Percentiles rank a stretch among this genome's conserved stretches.
Evolutionary conservation across 2,329 filamentous ascomycete genomes (phyloP).

Genomic region (Cercospora citrullina): DNA sequence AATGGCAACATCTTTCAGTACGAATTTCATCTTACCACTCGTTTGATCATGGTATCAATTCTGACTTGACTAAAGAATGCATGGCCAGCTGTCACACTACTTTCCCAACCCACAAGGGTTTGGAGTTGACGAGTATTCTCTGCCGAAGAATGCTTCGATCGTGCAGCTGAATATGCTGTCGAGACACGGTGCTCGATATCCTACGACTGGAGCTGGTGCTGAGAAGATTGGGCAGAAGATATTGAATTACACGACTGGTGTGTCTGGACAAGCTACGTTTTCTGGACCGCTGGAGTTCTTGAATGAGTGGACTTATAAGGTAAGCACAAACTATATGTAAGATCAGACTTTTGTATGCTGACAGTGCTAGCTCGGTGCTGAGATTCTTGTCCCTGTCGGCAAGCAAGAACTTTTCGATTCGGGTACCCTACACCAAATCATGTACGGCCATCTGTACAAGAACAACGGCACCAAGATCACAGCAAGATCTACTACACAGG

Average conservation of each 20-base stretch:
- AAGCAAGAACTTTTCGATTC: slow-evolving; percentile 62
- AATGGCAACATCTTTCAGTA: slow-evolving; percentile 66
- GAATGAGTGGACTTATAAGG: slow-evolving; percentile 63
- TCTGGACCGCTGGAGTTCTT: slow-evolving; percentile 64
- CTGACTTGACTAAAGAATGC: slow-evolving; percentile 42
- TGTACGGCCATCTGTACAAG: slow-evolving; percentile 67
- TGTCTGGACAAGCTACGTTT: slow-evolving; percentile 47
- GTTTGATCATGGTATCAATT: neutral
- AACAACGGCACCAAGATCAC: slow-evolving; percentile 72
- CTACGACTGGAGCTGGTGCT: slow-evolving; percentile 61
- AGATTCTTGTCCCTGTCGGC: slow-evolving; percentile 71
- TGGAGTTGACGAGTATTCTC: slow-evolving; percentile 69
- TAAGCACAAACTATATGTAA: neutral
- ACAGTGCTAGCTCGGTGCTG: slow-evolving; percentile 57
- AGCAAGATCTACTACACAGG: slow-evolving; percentile 71
- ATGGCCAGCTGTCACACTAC: slow-evolving; percentile 71
- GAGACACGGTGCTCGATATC: slow-evolving; percentile 72
- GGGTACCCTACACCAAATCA: slow-evolving; percentile 69
- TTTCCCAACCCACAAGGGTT: slow-evolving; percentile 68
- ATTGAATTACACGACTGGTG: slow-evolving; percentile 50
- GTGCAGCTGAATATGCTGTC: slow-evolving; percentile 71
- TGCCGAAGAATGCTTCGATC: slow-evolving; percentile 67
- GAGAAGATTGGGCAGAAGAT: slow-evolving; percentile 59
- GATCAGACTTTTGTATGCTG: neutral
- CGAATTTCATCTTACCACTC: neutral